These are phyloP conservation scores for Sistotremastrum niveocremeum DNA, from an alignment of 768 basidiomycete genomes.

Conservation along the genomic window DNA sequence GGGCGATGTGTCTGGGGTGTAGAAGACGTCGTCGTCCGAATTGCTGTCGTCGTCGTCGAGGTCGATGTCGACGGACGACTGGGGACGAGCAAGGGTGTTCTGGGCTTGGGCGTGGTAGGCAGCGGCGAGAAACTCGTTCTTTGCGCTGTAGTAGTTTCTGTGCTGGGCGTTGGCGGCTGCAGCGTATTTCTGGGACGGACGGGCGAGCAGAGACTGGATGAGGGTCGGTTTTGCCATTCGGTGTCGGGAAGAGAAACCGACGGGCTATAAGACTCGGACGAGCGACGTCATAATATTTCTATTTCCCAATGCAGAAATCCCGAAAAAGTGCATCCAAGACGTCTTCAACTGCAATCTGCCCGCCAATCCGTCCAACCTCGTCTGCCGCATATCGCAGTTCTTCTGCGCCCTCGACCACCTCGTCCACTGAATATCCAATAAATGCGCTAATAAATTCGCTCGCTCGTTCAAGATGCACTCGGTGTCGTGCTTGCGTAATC, in stretches of 20 bases:
- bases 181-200: conserved; percentile 51
- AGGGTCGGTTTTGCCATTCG: conserved; percentile 43
- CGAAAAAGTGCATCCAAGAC: conserved; percentile 70
- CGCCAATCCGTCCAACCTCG: conserved; percentile 76
- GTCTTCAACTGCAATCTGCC: conserved; percentile 70
- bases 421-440: conserved; percentile 38
- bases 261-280: too few species aligned
- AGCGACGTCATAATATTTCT: conserved; percentile 2
- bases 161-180: conserved; percentile 10
- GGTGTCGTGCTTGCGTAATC: conserved; percentile 70
- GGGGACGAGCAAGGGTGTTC: conserved; percentile 9
- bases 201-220: conserved; percentile 45
- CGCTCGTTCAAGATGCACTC: conserved; percentile 59
- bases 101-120: conserved; percentile 1
- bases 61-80: conserved; percentile 4
- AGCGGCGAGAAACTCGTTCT: conserved; percentile 34
- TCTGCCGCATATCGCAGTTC: conserved; percentile 77
- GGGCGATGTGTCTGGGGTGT: conserved; percentile 47
- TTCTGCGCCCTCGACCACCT: conserved; percentile 74
- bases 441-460: conserved; percentile 45
- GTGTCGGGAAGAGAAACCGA: too few species aligned
- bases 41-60: conserved; percentile 15
- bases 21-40: conserved; percentile 39
- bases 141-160: conserved; percentile 39
- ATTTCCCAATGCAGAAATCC: conserved; percentile 88